Percentiles rank a stretch among this genome's conserved stretches.
Evolutionary conservation across 2,329 filamentous ascomycete species (phyloP).

Genomic region (Alternaria incomplexa): DNA sequence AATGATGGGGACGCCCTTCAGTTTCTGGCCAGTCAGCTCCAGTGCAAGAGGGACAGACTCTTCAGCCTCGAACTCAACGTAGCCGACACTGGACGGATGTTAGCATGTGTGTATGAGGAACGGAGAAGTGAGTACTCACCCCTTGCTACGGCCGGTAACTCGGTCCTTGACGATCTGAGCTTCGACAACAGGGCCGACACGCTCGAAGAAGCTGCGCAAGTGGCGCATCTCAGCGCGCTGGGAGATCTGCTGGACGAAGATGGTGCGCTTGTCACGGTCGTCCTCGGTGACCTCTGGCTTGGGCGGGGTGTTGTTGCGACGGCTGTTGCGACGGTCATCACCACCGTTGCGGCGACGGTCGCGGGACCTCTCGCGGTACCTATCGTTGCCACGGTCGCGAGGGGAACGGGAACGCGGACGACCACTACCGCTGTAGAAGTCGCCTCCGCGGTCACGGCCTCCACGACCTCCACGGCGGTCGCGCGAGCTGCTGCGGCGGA

Average conservation of each 20-base stretch:
- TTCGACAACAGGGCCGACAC: slow-evolving; percentile 91
- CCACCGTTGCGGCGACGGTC: slow-evolving; percentile 46
- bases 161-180: slow-evolving; percentile 98
- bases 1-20: slow-evolving; percentile 98
- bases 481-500: slow-evolving; percentile 33
- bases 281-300: slow-evolving; percentile 87
- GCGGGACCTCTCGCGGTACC: slow-evolving; percentile 59
- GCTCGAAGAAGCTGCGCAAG: slow-evolving; percentile 93
- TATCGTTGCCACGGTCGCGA: slow-evolving; percentile 47
- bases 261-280: slow-evolving; percentile 93
- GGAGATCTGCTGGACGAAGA: slow-evolving; percentile 98
- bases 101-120: slow-evolving; percentile 38
- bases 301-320: slow-evolving; percentile 50
- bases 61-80: slow-evolving; percentile 98
- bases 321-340: slow-evolving; percentile 54
- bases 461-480: slow-evolving; percentile 35
- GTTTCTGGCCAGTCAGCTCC: slow-evolving; percentile 97
- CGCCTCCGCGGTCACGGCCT: slow-evolving; percentile 40
- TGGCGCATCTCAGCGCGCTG: slow-evolving; percentile 91
- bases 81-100: slow-evolving; percentile 77
- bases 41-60: slow-evolving; percentile 92
- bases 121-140: slow-evolving; percentile 63
- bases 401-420: slow-evolving; percentile 48
- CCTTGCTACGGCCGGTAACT: slow-evolving; percentile 95
- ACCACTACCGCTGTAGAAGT: slow-evolving; percentile 49